Evolutionary conservation across 345 rosid genomes (phyloP), one percentile per base, ranked within the genome.

Genomic region (Melastoma malabathricum): DNA sequence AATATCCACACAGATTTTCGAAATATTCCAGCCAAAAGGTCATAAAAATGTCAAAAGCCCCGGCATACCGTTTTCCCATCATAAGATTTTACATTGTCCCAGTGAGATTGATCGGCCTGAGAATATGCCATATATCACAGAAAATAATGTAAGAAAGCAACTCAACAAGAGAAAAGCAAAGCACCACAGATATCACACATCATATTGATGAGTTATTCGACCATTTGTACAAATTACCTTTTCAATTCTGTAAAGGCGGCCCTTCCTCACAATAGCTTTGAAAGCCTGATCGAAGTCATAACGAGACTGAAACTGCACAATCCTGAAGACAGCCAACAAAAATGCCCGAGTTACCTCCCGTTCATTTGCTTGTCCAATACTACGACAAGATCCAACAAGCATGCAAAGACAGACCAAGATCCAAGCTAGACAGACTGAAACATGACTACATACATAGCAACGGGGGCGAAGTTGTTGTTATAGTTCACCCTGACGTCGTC

Each of bases 1-100:
- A 25, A 25, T 18, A 13, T 50, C 53, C 53, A 50, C 20, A 3
- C 15, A 9, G 18, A 19, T 1, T 20, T 51, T 23, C 44, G n/a
- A 16, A 18, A 10, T 4, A 15, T 18, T 18, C 3, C 54, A 51
- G 14, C 9, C 12, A 16, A 4, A 51, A 4, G 18, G 22, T 18
- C 6, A 51, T 23, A 43, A 27, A 9, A 15, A 31, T 10, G n/a
- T 51, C 17, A 23, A 22, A 43, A 14, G n/a, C 52, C 8, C 23
- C 19, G 51, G 39, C 86, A 70, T 66, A 89, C 93, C 53, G 80
- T 70, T 83, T 69, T 83, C 43, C 95, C 95, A 58, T 77, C 59
- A 63, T 75, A 75, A 22, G 75, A 70, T 52, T n/a, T 34, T 43
- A 64, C 14, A 44, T 46, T 51, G 51, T 82, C 87, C 89, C 87